Evolutionary conservation across 179 eudicot species (phyloP).

Genomic region (Amaranthus tricolor): DNA sequence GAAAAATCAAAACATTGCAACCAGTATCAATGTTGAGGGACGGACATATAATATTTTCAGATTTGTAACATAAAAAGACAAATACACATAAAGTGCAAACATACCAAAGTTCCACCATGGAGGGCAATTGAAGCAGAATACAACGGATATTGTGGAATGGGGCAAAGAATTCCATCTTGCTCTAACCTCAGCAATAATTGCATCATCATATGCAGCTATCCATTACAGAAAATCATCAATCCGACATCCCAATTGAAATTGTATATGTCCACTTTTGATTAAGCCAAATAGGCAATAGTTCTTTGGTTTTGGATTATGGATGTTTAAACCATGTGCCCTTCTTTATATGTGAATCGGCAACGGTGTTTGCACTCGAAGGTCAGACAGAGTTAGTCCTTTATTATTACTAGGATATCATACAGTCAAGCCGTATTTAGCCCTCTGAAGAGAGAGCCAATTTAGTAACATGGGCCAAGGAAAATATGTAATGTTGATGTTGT

Average conservation of each 20-base stretch:
- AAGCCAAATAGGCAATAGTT: too few relatives aligned
- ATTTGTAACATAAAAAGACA: neutral
- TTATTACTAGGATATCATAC: too few relatives aligned
- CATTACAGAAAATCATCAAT: neutral
- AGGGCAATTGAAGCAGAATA: constrained; percentile 98
- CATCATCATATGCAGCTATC: constrained; percentile 97
- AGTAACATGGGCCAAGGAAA: too few relatives aligned
- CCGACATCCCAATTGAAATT: neutral
- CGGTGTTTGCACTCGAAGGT: too few relatives aligned
- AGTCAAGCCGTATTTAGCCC: too few relatives aligned
- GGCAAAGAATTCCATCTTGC: constrained; percentile 91
- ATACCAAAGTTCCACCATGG: constrained; percentile 95
- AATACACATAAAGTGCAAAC: constrained; percentile 20
- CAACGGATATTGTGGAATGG: constrained; percentile 95
- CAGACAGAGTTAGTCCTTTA: too few relatives aligned
- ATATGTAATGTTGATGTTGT: too few relatives aligned
- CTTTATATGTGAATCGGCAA: too few relatives aligned
- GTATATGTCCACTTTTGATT: too few relatives aligned
- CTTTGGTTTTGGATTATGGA: too few relatives aligned
- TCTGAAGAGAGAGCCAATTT: too few relatives aligned
- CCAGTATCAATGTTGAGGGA: constrained; percentile 5
- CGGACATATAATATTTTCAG: neutral
- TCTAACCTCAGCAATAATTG: constrained; percentile 76
- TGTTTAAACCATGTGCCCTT: too few relatives aligned
- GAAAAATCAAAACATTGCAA: neutral